A percentile compares a stretch with the other conserved stretches of the same genome.
Evolutionary conservation across 2,329 filamentous ascomycete genomes (phyloP).

Genomic region (Aureobasidium sp.): DNA sequence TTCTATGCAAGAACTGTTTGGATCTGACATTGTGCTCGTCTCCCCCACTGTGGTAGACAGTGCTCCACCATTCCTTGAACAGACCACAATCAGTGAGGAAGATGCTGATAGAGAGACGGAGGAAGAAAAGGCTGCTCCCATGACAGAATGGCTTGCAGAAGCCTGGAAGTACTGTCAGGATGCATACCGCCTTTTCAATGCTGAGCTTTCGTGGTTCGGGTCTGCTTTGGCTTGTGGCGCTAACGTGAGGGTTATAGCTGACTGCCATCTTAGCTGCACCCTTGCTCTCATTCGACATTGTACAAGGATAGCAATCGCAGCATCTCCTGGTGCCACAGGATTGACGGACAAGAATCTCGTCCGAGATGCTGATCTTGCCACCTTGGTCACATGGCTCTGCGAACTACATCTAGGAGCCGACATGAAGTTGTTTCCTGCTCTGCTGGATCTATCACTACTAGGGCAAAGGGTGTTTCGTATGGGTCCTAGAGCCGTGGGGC

Average conservation of each 20-base stretch:
- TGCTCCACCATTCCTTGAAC: neutral
- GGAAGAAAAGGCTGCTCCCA: slow-evolving; percentile 5
- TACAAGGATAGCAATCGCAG: neutral
- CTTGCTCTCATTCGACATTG: slow-evolving; percentile 8
- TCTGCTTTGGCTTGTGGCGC: slow-evolving; percentile 8
- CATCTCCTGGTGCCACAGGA: neutral
- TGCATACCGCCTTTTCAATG: slow-evolving; percentile 3
- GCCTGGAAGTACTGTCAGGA: slow-evolving; percentile 6
- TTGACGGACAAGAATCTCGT: slow-evolving; percentile 1
- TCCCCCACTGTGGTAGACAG: slow-evolving; percentile 5
- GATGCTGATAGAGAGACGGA: slow-evolving; percentile 7
- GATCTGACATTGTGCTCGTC: slow-evolving; percentile 5
- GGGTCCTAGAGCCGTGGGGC: slow-evolving; percentile 3
- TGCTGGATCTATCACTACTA: slow-evolving; percentile 1
- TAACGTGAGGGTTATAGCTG: neutral
- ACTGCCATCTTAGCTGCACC: slow-evolving; percentile 1
- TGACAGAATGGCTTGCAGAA: slow-evolving; percentile 6
- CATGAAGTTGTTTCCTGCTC: slow-evolving; percentile 9
- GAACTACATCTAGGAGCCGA: slow-evolving; percentile 9
- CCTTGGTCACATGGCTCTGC: slow-evolving; percentile 5
- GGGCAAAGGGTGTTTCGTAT: neutral
- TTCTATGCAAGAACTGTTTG: too few species aligned
- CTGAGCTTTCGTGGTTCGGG: slow-evolving; percentile 6
- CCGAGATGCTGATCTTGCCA: slow-evolving; percentile 2
- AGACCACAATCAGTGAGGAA: neutral